Percentiles rank a stretch among this genome's conserved stretches.
Conservation (phyloP, 2,329 filamentous ascomycete species). For the Talaromyces sp. region DNA sequence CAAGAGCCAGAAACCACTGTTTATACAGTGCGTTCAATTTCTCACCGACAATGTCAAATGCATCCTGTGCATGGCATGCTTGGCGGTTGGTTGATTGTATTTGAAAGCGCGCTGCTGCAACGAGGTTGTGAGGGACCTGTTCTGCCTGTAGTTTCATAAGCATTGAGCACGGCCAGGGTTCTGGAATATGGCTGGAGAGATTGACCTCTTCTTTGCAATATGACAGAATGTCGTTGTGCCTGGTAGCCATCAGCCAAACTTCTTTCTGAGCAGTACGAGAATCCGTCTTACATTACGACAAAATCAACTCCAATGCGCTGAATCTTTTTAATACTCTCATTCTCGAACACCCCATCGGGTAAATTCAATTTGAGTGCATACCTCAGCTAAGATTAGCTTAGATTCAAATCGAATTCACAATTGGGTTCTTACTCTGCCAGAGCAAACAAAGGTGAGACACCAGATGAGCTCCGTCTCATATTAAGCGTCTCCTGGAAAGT, state of each 20-base stretch:
- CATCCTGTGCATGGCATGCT: background rate
- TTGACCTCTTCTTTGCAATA: background rate
- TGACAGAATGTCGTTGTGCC: background rate
- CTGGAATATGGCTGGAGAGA: background rate
- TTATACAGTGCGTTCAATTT: background rate
- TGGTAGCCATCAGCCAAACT: background rate
- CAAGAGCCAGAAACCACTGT: background rate
- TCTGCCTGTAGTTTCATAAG: background rate
- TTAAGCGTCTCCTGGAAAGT: background rate
- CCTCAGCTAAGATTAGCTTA: background rate
- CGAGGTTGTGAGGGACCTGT: background rate
- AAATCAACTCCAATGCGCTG: too few species aligned
- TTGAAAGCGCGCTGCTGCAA: background rate
- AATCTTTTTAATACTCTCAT: too few species aligned
- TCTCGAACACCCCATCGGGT: background rate
- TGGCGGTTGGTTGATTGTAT: background rate
- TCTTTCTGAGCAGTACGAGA: too few species aligned
- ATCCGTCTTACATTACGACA: too few species aligned
- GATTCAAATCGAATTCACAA: background rate
- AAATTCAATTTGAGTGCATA: background rate
- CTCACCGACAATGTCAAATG: background rate
- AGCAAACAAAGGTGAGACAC: background rate
- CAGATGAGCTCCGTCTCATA: background rate
- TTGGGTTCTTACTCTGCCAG: background rate
- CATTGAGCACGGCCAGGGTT: too few species aligned